These are phyloP conservation scores for Hawksworthiomyces lignivorus DNA, from an alignment of 2,329 filamentous ascomycete species.

Conservation along the genomic window DNA sequence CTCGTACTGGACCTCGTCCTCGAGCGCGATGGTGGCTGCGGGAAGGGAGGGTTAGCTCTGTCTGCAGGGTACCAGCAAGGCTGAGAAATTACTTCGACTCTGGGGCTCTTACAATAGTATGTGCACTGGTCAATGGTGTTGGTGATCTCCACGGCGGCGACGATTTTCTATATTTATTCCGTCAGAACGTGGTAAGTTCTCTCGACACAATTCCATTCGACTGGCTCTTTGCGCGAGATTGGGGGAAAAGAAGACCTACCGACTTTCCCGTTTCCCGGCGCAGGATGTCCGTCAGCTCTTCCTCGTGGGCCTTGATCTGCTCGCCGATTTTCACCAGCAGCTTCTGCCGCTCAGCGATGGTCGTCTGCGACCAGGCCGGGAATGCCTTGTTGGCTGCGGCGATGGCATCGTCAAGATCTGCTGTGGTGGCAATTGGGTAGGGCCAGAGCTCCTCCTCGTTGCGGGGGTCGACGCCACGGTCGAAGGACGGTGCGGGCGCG, in stretches of 20 bases:
- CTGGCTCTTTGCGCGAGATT: no score
- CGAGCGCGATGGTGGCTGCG: slow-evolving; percentile 28
- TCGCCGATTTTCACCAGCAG: slow-evolving; percentile 32
- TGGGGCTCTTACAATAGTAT: slow-evolving; percentile 30
- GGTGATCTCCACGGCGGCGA: slow-evolving; percentile 31
- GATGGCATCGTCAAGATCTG: slow-evolving; percentile 39
- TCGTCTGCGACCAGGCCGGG: slow-evolving; percentile 36
- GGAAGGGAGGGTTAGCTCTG: no score
- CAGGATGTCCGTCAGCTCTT: slow-evolving; percentile 37
- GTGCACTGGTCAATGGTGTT: slow-evolving; percentile 29
- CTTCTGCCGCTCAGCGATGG: slow-evolving; percentile 33
- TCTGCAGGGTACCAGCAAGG: no score
- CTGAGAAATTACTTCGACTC: no score
- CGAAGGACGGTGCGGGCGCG: slow-evolving; percentile 10
- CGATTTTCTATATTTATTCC: slow-evolving; percentile 20
- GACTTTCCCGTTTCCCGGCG: slow-evolving; percentile 47
- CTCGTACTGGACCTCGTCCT: slow-evolving; percentile 40
- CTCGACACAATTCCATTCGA: no score
- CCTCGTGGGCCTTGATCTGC: slow-evolving; percentile 29
- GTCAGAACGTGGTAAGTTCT: no score
- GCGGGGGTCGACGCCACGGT: slow-evolving; percentile 36
- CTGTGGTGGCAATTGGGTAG: slow-evolving; percentile 33
- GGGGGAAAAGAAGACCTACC: neutral
- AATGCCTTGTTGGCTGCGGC: slow-evolving; percentile 37
- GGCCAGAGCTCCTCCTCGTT: slow-evolving; percentile 36